Evolutionary conservation across 768 basidiomycete genomes (phyloP).

Genomic region (Erythrobasidium yunnanense): DNA sequence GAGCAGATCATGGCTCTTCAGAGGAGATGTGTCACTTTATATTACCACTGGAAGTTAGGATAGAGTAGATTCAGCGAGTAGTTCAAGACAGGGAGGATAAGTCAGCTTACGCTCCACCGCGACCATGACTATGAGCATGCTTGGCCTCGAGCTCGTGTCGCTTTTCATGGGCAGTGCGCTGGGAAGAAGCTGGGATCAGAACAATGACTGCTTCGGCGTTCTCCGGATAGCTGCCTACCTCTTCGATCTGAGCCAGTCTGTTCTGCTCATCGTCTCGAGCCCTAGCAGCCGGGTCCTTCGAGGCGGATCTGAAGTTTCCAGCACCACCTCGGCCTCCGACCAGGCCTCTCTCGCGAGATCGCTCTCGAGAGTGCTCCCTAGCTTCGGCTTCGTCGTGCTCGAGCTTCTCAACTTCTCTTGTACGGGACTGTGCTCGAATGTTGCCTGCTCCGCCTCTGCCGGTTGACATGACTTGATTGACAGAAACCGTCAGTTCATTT

Average conservation of each 20-base stretch:
- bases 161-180: conserved; percentile 11
- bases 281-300: background rate
- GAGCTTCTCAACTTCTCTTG: background rate
- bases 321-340: conserved; percentile 21
- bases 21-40: conserved; percentile 12
- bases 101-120: conserved; percentile 26
- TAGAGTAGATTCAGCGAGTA: background rate
- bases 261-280: conserved; percentile 11
- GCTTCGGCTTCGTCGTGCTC: conserved; percentile 9
- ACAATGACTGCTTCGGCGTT: background rate
- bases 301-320: conserved; percentile 21
- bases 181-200: too few species aligned
- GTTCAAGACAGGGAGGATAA: background rate
- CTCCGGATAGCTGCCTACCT: background rate
- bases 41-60: conserved; percentile 18
- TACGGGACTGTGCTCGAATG: conserved; percentile 5
- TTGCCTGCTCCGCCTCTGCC: conserved; percentile 26
- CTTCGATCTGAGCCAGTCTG: background rate
- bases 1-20: too few species aligned
- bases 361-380: conserved; percentile 6
- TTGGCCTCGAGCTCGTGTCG: conserved; percentile 3
- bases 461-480: background rate
- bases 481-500: too few species aligned
- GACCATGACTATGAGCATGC: conserved; percentile 8
- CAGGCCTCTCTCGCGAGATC: conserved; percentile 14